Conservation (phyloP, 192 early-diverging fungal species). For the Coemansia sp. region DNA sequence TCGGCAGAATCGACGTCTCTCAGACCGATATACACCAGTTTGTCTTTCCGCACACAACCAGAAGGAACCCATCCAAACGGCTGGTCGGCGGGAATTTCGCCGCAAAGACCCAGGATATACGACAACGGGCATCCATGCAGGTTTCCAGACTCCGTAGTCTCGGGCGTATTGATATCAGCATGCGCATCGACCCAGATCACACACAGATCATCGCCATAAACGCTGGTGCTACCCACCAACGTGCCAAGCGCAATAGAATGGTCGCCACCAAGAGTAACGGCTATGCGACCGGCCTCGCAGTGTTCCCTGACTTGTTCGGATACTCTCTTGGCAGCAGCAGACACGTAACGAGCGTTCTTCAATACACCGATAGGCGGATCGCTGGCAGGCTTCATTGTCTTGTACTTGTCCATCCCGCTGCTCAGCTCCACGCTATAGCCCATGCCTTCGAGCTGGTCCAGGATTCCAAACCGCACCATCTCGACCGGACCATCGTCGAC, state of each 20-base stretch:
- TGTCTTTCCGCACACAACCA: slow-evolving; percentile 64
- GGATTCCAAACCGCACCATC: slow-evolving; percentile 81
- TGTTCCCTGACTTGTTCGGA: slow-evolving; percentile 64
- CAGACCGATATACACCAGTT: slow-evolving; percentile 94
- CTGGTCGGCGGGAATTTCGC: slow-evolving; percentile 47
- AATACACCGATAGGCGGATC: slow-evolving; percentile 79
- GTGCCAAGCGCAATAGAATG: slow-evolving; percentile 94
- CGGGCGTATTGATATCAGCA: slow-evolving; percentile 93
- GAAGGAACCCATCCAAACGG: slow-evolving; percentile 81
- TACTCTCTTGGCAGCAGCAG: slow-evolving; percentile 71
- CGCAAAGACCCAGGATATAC: slow-evolving; percentile 82
- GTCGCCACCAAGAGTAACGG: slow-evolving; percentile 92
- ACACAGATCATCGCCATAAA: slow-evolving; percentile 76
- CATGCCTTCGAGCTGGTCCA: slow-evolving; percentile 79
- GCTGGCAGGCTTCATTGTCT: slow-evolving; percentile 63
- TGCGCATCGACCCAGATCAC: slow-evolving; percentile 97
- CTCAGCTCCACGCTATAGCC: slow-evolving; percentile 80
- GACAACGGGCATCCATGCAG: slow-evolving; percentile 95
- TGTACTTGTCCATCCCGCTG: slow-evolving; percentile 69
- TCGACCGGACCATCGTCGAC: slow-evolving; percentile 86
- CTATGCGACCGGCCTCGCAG: slow-evolving; percentile 71
- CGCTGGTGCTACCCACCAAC: slow-evolving; percentile 73
- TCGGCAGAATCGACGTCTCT: slow-evolving; percentile 91
- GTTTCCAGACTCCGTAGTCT: slow-evolving; percentile 85
- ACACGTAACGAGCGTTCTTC: slow-evolving; percentile 85